Base-by-base conservation (phyloP, 2,329 filamentous ascomycete species). In the Neospermospora avenae region DNA sequence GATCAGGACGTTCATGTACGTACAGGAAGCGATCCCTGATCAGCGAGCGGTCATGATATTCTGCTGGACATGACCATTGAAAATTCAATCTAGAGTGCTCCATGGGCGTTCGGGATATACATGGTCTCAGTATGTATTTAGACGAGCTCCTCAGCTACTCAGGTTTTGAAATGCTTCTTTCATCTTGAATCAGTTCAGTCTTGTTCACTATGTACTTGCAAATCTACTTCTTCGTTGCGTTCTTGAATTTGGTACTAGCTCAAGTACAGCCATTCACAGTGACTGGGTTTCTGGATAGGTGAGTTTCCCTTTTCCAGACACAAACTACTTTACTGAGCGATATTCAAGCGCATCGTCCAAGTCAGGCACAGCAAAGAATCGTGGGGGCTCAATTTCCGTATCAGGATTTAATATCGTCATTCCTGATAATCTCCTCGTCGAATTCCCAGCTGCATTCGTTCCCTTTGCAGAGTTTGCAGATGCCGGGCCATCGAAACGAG, bases 361-460 rank as follows among this genome's bases (percentile, higher is more conserved):
- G 52, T 18, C 44, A 37, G 60, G 62, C 13, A 28, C 34, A 6
- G 57, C 42, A 35, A 6, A 37, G 70, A 82, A 81, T 63, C 72
- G 74, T 6, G 80, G 79, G 20, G 80, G 80, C 8, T 70, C 70
- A 14, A 75, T 82, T 16, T 68, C 68, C 0, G 75, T 82, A 53
- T 78, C 78, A 49, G 77, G 77, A 0, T 78, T 76, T 64, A 71
- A 65, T 16, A 75, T 82, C 48, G 73, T 68, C 10, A 77, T 82
- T 2, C 80, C 80, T 3, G 74, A 80, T 68, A 82, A 82, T 61
- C 63, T 81, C 24, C 74, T 80, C 8, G 77, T 80, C 3, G 75
- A 80, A 53, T 81, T 81, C 42, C 79, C 78, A 0, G 76, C 75
- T 3, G 74, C 76, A 13, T 79, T 74, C 63, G 73, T 80, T 25